Conservation (phyloP, 768 basidiomycete species). For the Lyophyllum atratum region DNA sequence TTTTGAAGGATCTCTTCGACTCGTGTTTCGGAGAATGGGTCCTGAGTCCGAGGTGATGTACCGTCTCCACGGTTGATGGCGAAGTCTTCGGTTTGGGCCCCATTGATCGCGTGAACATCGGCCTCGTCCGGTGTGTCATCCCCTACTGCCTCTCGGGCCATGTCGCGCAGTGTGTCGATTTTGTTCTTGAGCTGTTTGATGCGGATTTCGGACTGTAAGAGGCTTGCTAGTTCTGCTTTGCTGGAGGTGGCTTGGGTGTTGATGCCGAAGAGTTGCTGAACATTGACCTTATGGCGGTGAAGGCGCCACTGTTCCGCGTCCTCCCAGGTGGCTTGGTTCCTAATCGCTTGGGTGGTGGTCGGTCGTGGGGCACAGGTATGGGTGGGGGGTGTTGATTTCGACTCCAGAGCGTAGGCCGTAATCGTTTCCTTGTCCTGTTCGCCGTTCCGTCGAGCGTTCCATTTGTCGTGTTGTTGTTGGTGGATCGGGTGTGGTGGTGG, state of each 20-base stretch:
- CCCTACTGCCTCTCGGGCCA: neutral
- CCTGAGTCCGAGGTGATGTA: conserved; percentile 18
- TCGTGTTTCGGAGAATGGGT: conserved; percentile 24
- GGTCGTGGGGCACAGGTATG: neutral
- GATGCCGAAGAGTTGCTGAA: neutral
- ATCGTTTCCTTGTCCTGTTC: neutral
- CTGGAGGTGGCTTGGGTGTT: neutral
- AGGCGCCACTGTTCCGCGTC: neutral
- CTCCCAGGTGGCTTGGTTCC: neutral
- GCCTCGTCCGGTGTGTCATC: neutral
- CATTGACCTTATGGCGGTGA: neutral
- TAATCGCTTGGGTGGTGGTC: neutral
- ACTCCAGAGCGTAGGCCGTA: too few species aligned
- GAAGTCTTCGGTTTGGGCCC: neutral
- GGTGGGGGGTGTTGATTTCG: neutral
- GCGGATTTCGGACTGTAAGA: neutral
- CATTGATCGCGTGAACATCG: neutral
- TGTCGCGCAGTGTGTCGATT: neutral
- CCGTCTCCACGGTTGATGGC: neutral
- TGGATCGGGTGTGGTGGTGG: neutral
- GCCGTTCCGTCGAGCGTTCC: neutral
- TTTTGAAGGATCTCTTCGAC: conserved; percentile 18
- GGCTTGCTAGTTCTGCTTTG: neutral
- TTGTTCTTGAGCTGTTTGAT: conserved; percentile 1
- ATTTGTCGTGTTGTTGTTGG: conserved; percentile 1